phyloP scores from a whole-genome alignment of 768 basidiomycete genomes.

The Hysterangium stoloniferum region DNA sequence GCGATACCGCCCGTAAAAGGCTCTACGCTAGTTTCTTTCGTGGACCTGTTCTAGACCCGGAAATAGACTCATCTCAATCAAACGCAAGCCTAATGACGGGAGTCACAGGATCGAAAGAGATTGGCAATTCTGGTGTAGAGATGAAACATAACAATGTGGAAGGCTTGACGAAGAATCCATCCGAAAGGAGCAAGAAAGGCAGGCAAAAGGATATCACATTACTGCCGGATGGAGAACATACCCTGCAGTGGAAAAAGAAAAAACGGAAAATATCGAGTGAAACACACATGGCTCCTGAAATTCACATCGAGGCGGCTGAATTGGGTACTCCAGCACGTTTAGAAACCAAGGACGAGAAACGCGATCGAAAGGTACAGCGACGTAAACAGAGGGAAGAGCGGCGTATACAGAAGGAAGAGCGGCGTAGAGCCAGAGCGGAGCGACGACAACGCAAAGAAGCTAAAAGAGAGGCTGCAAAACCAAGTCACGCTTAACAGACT shows the following conservation, averaged over 20 bases:
- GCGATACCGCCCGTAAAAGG: conserved; percentile 64
- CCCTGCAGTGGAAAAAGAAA: background rate
- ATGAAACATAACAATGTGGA: background rate
- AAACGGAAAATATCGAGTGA: background rate
- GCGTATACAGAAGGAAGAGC: background rate
- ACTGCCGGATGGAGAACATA: background rate
- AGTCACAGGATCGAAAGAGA: background rate
- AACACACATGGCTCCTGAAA: background rate
- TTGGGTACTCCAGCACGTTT: background rate
- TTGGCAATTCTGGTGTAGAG: background rate
- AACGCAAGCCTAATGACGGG: background rate
- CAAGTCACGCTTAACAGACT: background rate
- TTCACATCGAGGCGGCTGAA: background rate
- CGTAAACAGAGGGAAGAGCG: background rate
- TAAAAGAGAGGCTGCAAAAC: background rate
- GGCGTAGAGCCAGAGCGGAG: background rate
- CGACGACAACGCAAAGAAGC: background rate
- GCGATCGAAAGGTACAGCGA: background rate
- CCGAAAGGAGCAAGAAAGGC: conserved; percentile 1
- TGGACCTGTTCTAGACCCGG: conserved; percentile 60
- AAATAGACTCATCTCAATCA: conserved; percentile 13
- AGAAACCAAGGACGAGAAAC: background rate
- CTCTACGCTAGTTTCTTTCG: conserved; percentile 80
- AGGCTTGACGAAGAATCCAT: background rate
- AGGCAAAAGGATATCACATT: background rate